Percentiles rank a stretch among this genome's conserved stretches.
Conservation (phyloP, 2,329 filamentous ascomycete species). For the Aspergillus neoniger region DNA sequence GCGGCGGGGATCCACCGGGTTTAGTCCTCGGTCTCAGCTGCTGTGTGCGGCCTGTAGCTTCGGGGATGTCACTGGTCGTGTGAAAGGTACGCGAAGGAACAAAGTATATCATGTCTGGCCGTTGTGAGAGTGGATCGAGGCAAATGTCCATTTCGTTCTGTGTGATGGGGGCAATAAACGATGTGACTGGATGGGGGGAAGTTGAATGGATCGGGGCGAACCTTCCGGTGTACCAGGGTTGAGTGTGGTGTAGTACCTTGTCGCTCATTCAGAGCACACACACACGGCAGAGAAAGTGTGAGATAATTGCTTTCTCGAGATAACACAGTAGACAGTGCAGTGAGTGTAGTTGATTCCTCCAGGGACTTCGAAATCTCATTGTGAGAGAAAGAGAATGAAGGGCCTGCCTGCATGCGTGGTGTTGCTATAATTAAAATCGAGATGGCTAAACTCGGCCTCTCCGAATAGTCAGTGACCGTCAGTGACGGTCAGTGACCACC, state of each 20-base stretch:
- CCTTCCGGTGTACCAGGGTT: constrained; percentile 30
- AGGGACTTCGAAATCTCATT: neutral
- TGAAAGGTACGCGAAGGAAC: neutral
- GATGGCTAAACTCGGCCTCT: constrained; percentile 22
- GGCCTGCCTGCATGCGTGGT: neutral
- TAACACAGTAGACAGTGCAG: neutral
- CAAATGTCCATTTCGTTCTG: neutral
- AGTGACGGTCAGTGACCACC: constrained; percentile 28
- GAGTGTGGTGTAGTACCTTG: neutral
- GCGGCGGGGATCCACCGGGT: neutral
- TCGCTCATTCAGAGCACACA: neutral
- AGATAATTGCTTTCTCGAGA: neutral
- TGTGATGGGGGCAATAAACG: neutral
- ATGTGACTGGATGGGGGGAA: constrained; percentile 17
- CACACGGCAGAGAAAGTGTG: neutral
- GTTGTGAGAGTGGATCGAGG: constrained; percentile 2
- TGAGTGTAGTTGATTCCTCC: neutral
- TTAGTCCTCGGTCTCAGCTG: constrained; percentile 19
- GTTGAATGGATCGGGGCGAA: constrained; percentile 28
- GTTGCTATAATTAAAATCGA: neutral
- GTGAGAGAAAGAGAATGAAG: neutral
- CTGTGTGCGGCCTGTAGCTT: constrained; percentile 8
- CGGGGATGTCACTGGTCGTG: constrained; percentile 15
- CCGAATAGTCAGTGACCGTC: constrained; percentile 21
- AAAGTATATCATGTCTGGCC: constrained; percentile 11